Base-by-base conservation (phyloP, 176 grass and related monocot genomes). In the Alopecurus myosuroides region DNA sequence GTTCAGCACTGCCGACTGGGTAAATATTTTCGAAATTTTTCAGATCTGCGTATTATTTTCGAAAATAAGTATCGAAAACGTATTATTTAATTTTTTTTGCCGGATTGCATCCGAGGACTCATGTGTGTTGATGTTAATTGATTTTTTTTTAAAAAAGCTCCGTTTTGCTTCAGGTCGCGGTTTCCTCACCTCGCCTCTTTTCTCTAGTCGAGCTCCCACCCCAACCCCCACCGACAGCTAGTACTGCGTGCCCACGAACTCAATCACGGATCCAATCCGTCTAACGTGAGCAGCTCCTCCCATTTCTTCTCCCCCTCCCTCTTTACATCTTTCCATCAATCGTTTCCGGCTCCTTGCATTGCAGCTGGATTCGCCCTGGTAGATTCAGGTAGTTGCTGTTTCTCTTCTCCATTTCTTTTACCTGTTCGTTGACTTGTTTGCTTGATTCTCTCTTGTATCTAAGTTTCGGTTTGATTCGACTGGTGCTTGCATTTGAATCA, bases 141-240 rank as follows among this genome's bases (percentile, higher is more conserved):
- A n/a, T n/a, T n/a, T n/a, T n/a, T n/a, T n/a, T n/a, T n/a, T n/a
- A n/a, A n/a, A n/a, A n/a, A n/a, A n/a, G n/a, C 39, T 40, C 39
- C 39, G 7, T 40, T 40, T 40, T 40, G 39, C 39, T 40, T 40
- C 7, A 40, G 39, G 39, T 40, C 39, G 9, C 39, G 39, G 39
- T 9, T 8, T 46, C 45, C 15, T 46, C 12, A 12, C 44, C 45
- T 15, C 19, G 58, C 4, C 26, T 13, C 42, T 83, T 74, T 68
- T 80, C 80, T 57, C n/a, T n/a, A n/a, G n/a, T n/a, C n/a, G n/a
- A n/a, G n/a, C n/a, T 41, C 57, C 70, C 39, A n/a, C 56, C 41
- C 70, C 83, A 70, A 81, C 83, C 78, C 71, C 78, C 83, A 86
- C 83, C 88, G 83, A 86, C 88, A 82, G 17, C 42, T 52, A 46